Evolutionary conservation across 306 rosid genomes (phyloP).

Genomic region (Inga laurina): DNA sequence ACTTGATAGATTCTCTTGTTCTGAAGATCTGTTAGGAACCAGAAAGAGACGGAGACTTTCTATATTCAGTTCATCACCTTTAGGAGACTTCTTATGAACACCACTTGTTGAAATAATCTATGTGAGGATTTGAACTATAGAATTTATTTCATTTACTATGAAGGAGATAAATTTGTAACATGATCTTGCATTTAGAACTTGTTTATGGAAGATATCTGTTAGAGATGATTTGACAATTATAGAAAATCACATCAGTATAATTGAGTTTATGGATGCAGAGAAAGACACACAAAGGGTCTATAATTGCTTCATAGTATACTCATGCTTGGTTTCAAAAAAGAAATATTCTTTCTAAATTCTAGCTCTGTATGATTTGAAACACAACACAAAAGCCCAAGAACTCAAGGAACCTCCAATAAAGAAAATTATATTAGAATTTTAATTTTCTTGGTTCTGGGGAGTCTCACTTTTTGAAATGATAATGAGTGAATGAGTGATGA

Average conservation of each 20-base stretch:
- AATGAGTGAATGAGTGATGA: too few species aligned
- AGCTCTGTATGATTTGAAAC: too few species aligned
- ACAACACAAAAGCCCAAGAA: too few species aligned
- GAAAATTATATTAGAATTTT: too few species aligned
- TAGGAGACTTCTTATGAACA: slow-evolving; percentile 46
- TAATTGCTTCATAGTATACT: too few species aligned
- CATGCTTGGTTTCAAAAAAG: too few species aligned
- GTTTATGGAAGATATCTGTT: background rate
- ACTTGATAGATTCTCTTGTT: slow-evolving; percentile 55
- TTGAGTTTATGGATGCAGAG: too few species aligned
- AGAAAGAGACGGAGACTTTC: slow-evolving; percentile 53
- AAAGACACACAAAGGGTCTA: too few species aligned
- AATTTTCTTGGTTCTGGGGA: too few species aligned
- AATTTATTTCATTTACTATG: slow-evolving; percentile 19
- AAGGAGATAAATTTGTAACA: background rate
- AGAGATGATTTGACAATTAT: background rate
- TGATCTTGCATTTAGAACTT: background rate
- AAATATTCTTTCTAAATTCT: too few species aligned
- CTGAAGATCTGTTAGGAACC: slow-evolving; percentile 51
- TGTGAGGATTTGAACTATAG: slow-evolving; percentile 7
- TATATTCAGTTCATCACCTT: slow-evolving; percentile 50
- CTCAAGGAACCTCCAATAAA: too few species aligned
- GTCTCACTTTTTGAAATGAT: too few species aligned
- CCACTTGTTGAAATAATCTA: background rate
- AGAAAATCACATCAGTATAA: background rate